These are phyloP conservation scores for Typha latifolia DNA, from an alignment of 176 grass and related monocot species.

Conservation along the genomic window DNA sequence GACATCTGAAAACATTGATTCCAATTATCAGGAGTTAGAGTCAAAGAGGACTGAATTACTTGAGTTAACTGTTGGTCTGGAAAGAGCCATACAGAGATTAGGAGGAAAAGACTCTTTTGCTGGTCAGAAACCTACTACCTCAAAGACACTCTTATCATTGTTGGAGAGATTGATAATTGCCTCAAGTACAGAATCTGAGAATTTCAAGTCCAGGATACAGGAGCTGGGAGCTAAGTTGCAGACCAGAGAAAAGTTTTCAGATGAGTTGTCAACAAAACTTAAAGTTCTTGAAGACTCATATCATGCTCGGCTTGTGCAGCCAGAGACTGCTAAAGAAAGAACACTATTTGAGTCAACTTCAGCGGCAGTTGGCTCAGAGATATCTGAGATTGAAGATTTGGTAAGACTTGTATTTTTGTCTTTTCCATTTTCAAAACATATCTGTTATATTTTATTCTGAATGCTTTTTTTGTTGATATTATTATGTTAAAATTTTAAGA, in stretches of 20 bases:
- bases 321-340: slow-evolving; percentile 59
- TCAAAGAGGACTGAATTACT: slow-evolving; percentile 51
- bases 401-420: slow-evolving; percentile 36
- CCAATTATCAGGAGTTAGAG: slow-evolving; percentile 35
- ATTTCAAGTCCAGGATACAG: slow-evolving; percentile 62
- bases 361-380: slow-evolving; percentile 51
- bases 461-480: background rate
- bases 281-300: slow-evolving; percentile 63
- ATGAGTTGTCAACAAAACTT: slow-evolving; percentile 60
- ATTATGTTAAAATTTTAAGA: no score
- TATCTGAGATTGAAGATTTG: slow-evolving; percentile 80
- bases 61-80: slow-evolving; percentile 59
- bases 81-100: slow-evolving; percentile 64
- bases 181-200: slow-evolving; percentile 48
- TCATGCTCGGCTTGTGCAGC: slow-evolving; percentile 43
- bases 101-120: slow-evolving; percentile 51
- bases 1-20: slow-evolving; percentile 36
- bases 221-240: slow-evolving; percentile 78
- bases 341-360: slow-evolving; percentile 63
- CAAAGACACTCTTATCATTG: slow-evolving; percentile 50
- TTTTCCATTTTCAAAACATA: background rate
- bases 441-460: background rate
- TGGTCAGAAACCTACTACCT: slow-evolving; percentile 53
- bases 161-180: slow-evolving; percentile 74
- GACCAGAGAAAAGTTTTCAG: slow-evolving; percentile 52